These are phyloP conservation scores for Coemansia sp. DNA, from an alignment of 192 early-diverging fungal species.

Conservation along the genomic window DNA sequence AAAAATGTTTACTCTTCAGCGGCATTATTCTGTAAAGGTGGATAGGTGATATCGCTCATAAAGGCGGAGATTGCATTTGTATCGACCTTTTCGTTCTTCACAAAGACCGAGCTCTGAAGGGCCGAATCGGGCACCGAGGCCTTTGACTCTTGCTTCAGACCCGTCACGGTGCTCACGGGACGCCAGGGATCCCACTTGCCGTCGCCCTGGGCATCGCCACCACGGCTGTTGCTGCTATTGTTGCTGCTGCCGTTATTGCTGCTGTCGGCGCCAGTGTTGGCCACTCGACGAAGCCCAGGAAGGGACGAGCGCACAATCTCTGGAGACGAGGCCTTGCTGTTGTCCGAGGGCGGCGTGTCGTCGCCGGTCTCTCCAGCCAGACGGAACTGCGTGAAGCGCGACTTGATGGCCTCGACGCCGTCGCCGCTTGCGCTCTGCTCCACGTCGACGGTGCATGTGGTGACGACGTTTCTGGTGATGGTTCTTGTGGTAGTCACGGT, in stretches of 20 bases:
- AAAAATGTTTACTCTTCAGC: constrained; percentile 6
- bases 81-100: constrained; percentile 13
- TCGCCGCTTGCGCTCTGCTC: background rate
- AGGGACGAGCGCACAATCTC: constrained; percentile 31
- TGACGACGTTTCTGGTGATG: background rate
- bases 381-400: constrained; percentile 27
- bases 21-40: constrained; percentile 33
- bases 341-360: constrained; percentile 13
- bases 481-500: background rate
- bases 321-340: constrained; percentile 1
- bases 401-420: constrained; percentile 5
- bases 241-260: background rate
- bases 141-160: constrained; percentile 3
- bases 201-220: background rate
- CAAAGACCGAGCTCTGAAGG: constrained; percentile 39
- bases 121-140: constrained; percentile 24
- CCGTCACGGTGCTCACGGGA: constrained; percentile 29
- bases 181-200: constrained; percentile 51
- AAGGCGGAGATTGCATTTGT: constrained; percentile 30
- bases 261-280: background rate
- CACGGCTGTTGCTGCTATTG: background rate
- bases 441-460: background rate
- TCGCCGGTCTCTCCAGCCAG: constrained; percentile 34
- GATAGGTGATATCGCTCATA: constrained; percentile 49
- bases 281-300: constrained; percentile 34